Evolutionary conservation across 208 protist genomes (phyloP).

Genomic region (Acanthamoeba divionensis): DNA sequence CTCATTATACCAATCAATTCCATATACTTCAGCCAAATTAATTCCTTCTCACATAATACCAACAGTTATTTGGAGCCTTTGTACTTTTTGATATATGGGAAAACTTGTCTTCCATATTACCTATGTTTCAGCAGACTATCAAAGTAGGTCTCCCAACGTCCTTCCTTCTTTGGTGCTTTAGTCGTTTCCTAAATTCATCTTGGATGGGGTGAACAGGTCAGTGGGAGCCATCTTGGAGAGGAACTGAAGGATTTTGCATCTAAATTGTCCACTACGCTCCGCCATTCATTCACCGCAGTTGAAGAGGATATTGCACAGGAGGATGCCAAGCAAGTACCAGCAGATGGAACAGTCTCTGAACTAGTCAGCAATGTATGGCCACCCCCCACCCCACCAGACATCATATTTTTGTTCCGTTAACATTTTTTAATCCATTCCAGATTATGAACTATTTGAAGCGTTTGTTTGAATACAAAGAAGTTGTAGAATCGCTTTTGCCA

Average conservation of each 20-base stretch:
- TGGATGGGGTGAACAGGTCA: neutral
- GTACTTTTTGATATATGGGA: constrained; percentile 39
- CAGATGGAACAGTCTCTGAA: constrained; percentile 31
- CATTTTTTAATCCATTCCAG: neutral
- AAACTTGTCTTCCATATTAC: neutral
- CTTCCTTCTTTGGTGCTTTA: too few species aligned
- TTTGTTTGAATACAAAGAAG: neutral
- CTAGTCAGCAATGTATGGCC: neutral
- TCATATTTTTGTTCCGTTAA: neutral
- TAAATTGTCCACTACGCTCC: neutral
- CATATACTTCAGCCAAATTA: too few species aligned
- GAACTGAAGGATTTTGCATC: constrained; percentile 5
- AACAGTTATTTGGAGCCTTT: neutral
- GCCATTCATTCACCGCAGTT: neutral
- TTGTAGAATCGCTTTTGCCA: constrained; percentile 3
- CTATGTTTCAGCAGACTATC: neutral
- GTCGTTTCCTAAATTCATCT: too few species aligned
- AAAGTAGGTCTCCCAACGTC: neutral
- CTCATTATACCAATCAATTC: too few species aligned
- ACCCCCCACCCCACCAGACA: neutral
- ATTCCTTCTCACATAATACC: too few species aligned
- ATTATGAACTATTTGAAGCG: constrained; percentile 14
- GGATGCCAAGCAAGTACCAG: neutral
- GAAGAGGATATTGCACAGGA: constrained; percentile 34
- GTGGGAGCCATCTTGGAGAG: neutral